phyloP scores from a whole-genome alignment of 768 basidiomycete genomes.

The Boletus rubescentipes region DNA sequence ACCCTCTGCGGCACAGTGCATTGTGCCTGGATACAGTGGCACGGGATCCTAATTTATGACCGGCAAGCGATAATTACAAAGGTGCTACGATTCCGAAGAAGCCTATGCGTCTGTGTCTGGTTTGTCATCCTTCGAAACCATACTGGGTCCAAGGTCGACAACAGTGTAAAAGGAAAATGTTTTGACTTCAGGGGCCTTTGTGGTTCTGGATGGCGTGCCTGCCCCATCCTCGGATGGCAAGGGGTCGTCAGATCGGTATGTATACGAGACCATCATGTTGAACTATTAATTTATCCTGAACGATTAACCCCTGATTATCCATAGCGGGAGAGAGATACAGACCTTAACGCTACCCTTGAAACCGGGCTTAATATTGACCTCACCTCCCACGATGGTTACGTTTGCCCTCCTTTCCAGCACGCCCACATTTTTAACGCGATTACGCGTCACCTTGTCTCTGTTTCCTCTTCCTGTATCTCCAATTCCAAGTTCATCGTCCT shows the following conservation, averaged over 20 bases:
- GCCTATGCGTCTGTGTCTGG: slow-evolving; percentile 19
- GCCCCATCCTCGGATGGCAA: slow-evolving; percentile 63
- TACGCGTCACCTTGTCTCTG: slow-evolving; percentile 48
- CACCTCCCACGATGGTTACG: slow-evolving; percentile 83
- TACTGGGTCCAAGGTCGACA: slow-evolving; percentile 73
- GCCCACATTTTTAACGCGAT: slow-evolving; percentile 60
- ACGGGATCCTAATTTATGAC: not conserved
- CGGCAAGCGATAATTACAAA: not conserved
- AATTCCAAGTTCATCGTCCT: slow-evolving; percentile 38
- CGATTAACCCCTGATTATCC: slow-evolving; percentile 1
- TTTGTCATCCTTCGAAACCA: slow-evolving; percentile 58
- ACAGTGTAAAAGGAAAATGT: slow-evolving; percentile 89
- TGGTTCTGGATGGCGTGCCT: slow-evolving; percentile 42
- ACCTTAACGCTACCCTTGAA: slow-evolving; percentile 80
- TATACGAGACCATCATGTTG: slow-evolving; percentile 92
- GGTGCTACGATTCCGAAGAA: not conserved
- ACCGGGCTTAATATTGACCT: slow-evolving; percentile 82
- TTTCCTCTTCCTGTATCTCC: slow-evolving; percentile 37
- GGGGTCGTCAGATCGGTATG: slow-evolving; percentile 89
- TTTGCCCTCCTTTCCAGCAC: slow-evolving; percentile 90
- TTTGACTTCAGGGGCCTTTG: slow-evolving; percentile 69
- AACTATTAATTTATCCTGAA: slow-evolving; percentile 61
- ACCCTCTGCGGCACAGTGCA: not conserved
- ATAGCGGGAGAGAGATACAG: slow-evolving; percentile 41
- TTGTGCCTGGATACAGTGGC: not conserved